Evolutionary conservation across 2,329 filamentous ascomycete genomes (phyloP), one percentile per base, ranked within the genome.

Genomic region (Cadophora sp.): DNA sequence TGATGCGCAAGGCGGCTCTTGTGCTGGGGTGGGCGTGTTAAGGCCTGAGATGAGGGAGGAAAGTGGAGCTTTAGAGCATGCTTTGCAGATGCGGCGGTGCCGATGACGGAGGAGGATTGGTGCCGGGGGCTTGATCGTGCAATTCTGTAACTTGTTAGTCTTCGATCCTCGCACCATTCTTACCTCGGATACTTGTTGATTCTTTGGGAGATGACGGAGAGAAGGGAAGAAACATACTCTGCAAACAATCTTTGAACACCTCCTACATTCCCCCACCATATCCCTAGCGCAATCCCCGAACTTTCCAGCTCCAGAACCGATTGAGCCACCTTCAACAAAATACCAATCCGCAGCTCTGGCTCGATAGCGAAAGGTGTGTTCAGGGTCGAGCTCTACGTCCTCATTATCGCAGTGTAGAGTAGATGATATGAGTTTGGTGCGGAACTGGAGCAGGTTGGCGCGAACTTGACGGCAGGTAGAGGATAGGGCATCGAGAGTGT

Each of bases 351-450:
- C 81, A 37, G 86, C 85, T 65, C 86, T 82, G 55, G 86, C 84
- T 31, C 87, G 84, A 74, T 86, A 88, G 19, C 88, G 83, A 71
- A 88, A 82, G 22, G 84, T 84, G 71, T 87, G 84, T 50, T 87
- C 85, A 34, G 83, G 81, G 68, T 88, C 84, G 69, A 87, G 79
- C 56, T 84, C 82, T 6, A 84, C 74, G 65, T 81, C 80, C 75
- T 97, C 93, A 78, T 94, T 93, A 70, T 84, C 85, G 82, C 95
- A 97, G 71, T 89, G 93, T 62, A 97, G 84, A 1, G 93, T 95
- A 69, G 91, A 89, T 46, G 83, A 84, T 62, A 96, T 84, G 22
- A 97, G 86, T 72, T 91, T 88, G 61, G 83, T 84, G 76, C 93
- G 91, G 79, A 92, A 94, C 74, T 94, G 92, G 53, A 97, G 83